Evolutionary conservation across 2,329 filamentous ascomycete species (phyloP).

Genomic region (Calonectria pseudoturangicola): DNA sequence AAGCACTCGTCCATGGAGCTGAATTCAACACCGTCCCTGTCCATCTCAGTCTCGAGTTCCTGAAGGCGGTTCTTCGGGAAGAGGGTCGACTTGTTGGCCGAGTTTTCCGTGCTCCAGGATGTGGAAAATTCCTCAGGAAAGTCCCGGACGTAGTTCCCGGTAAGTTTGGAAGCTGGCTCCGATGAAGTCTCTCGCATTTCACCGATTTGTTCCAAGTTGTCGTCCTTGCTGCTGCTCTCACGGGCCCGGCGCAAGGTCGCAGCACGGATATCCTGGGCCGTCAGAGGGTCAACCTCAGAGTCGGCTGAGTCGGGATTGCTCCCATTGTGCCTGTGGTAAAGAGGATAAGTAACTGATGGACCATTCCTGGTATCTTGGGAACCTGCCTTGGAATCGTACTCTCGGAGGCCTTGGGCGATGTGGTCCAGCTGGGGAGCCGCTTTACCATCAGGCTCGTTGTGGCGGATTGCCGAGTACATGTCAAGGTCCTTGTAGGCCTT

Average conservation of each 20-base stretch:
- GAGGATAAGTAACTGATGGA: slow-evolving; percentile 53
- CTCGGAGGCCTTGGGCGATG: slow-evolving; percentile 60
- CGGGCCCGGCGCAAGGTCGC: slow-evolving; percentile 56
- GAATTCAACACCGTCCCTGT: slow-evolving; percentile 56
- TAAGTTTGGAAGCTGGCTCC: slow-evolving; percentile 55
- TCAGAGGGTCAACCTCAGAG: slow-evolving; percentile 50
- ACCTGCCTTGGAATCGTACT: slow-evolving; percentile 62
- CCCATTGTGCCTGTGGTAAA: slow-evolving; percentile 46
- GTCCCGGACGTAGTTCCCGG: slow-evolving; percentile 70
- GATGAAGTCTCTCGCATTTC: slow-evolving; percentile 30
- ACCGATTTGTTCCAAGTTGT: slow-evolving; percentile 38
- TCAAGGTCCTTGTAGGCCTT: slow-evolving; percentile 65
- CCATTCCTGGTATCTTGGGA: slow-evolving; percentile 49
- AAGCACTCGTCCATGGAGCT: slow-evolving; percentile 66
- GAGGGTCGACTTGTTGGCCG: slow-evolving; percentile 52
- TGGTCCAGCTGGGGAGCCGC: slow-evolving; percentile 56
- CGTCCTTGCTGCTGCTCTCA: slow-evolving; percentile 47
- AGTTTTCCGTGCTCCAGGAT: slow-evolving; percentile 62
- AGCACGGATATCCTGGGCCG: slow-evolving; percentile 58
- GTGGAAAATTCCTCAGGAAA: slow-evolving; percentile 71
- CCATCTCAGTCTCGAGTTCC: slow-evolving; percentile 6
- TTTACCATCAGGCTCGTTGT: slow-evolving; percentile 60
- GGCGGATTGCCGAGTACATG: slow-evolving; percentile 61
- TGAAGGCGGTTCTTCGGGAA: slow-evolving; percentile 46
- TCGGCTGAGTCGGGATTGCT: slow-evolving; percentile 45